Base-by-base conservation (phyloP, 768 basidiomycete genomes). In the Pleurotus giganteus region DNA sequence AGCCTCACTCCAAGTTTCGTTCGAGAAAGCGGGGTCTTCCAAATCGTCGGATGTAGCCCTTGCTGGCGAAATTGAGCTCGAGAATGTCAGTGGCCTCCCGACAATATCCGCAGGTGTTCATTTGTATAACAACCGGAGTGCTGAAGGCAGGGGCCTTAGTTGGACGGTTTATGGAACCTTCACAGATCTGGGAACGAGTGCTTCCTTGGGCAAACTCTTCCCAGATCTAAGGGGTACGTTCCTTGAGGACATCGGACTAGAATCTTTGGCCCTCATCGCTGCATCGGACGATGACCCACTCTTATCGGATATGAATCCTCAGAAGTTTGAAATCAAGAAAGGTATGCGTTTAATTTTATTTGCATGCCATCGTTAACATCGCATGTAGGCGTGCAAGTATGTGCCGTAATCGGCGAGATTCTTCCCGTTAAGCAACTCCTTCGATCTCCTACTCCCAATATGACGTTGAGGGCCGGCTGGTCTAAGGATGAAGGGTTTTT, bases 251-350 rank as follows among this genome's bases (percentile, higher is more conserved):
- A 36, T 55, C 24, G 32, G 26, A 5, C 54, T 49, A 17, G 19
- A 26, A 28, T 27, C 28, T 53, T 21, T 43, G 9, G 26, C 54
- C 4, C 32, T 49, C 23, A 51, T 55, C 32, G 47, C 49, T 29
- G 54, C 54, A 8, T 55, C 54, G 6, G n/a, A 55, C 27, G 54
- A 55, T 29, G 54, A 55, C 29, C 50, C 54, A 17, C 17, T 17
- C 12, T 32, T 53, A 19, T 45, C 46, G 21, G 4, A 6, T 17
- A 13, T 53, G 15, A 39, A 43, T 49, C n/a, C 54, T 12, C 47
- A 50, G 19, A 11, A 21, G 12, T 55, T 43, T 36, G 27, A 27
- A 4, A 28, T 51, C 19, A 47, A 53, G 4, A 23, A 55, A 55
- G 54, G 54, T 50, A 11, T 26, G 29, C 7, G 15, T 8, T 8